Evolutionary conservation across 257 asterid genomes (phyloP), one percentile per base, ranked within the genome.

Genomic region (Schizonepeta tenuifolia): DNA sequence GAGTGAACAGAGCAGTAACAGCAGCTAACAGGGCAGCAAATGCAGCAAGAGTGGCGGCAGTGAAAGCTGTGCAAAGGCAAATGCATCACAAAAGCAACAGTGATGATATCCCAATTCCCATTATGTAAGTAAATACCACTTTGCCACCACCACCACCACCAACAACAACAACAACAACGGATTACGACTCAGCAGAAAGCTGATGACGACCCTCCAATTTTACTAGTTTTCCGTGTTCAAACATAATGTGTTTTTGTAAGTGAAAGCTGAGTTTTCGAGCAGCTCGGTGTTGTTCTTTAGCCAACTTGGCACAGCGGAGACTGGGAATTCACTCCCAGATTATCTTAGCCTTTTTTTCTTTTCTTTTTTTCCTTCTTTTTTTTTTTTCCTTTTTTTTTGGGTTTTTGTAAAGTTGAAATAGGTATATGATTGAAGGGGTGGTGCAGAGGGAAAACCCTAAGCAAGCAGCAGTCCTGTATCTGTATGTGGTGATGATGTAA

Each of bases 31-130:
- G 71, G 71, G 92, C 98, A 17, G 98, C 96, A 20, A 90, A 86
- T 80, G 92, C 96, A 31, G 96, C 96, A 51, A 81, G 96, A 84
- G 96, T 90, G 18, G 94, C 94, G 9, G 96, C 98, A 7, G 94
- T 90, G 2, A 90, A 88, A 73, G 93, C 96, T 7, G 90, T 87
- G 60, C 98, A 92, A 61, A 92, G 82, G 83, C 94, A 87, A 87
- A 90, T 92, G 94, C 94, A 84, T 78, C 86, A 64, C 72, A 74
- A 89, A 60, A 86, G 79, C 80, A 87, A 76, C 73, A 83, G 87
- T 13, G 90, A 85, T 44, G 96, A 90, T 72, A 74, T 88, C 31
- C 89, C 87, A 4, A 72, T 85, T 50, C 86, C 89, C 21, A 62
- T 82, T 3, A 69, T 73, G 13, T 75, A 77, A 77, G 31, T 6